Percentiles rank a stretch among this genome's conserved stretches.
Evolutionary conservation across 805 yeast species (phyloP).

Genomic region (Tetrapisispora arboricola): DNA sequence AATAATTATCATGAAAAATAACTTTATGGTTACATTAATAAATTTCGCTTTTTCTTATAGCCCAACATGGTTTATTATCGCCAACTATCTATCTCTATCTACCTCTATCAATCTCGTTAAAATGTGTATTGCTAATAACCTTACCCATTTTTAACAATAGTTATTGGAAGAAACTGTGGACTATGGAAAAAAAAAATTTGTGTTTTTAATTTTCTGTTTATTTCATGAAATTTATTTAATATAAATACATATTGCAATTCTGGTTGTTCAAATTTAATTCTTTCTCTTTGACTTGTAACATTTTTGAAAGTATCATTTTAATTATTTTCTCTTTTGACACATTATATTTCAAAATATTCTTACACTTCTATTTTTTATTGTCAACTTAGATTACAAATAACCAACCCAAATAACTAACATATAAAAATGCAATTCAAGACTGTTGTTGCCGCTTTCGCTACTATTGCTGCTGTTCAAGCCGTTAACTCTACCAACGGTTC

Average conservation of each 20-base stretch:
- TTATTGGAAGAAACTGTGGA: too few relatives aligned
- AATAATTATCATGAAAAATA: too few relatives aligned
- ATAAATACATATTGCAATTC: neutral
- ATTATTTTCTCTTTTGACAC: too few relatives aligned
- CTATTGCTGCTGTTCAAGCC: conserved; percentile 60
- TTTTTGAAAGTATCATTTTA: too few relatives aligned
- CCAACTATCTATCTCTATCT: too few relatives aligned
- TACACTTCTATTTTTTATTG: neutral
- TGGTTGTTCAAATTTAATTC: neutral
- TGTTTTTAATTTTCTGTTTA: neutral
- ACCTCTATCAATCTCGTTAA: too few relatives aligned
- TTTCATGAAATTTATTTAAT: neutral
- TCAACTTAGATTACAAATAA: neutral
- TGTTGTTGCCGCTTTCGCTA: conserved; percentile 59
- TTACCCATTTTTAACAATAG: too few relatives aligned
- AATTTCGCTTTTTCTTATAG: too few relatives aligned
- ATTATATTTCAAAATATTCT: too few relatives aligned
- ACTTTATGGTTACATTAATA: too few relatives aligned
- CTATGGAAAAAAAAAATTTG: neutral
- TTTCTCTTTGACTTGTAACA: neutral
- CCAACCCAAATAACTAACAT: neutral
- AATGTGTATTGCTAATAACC: too few relatives aligned
- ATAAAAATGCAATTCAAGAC: conserved; percentile 59
- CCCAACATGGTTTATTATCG: too few relatives aligned
- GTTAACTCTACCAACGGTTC: conserved; percentile 34